Evolutionary conservation across 768 basidiomycete species (phyloP), one percentile per base, ranked within the genome.

Genomic region (Sistotremastrum niveocremeum): DNA sequence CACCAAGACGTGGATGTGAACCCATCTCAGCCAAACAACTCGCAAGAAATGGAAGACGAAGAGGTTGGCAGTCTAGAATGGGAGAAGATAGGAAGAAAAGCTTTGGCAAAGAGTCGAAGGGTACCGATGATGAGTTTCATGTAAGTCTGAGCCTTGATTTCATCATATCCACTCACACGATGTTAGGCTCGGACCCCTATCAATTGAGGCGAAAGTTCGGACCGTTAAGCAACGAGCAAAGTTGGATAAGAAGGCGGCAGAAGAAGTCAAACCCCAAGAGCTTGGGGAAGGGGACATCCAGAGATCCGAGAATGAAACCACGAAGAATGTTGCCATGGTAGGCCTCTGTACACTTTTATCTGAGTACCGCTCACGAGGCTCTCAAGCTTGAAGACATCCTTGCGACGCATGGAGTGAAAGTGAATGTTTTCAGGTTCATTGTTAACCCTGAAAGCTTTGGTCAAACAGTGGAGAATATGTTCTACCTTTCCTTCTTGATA

Each of bases 401-500:
- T 29, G 58, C 63, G 12, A 59, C 71, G 0, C 62, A 65, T n/a
- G 64, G 54, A 11, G 65, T 69, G 32, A 54, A 60, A 5, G 70
- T 85, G 44, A 95, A 95, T 54, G 62, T 95, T 31, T 97, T 97
- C 67, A 64, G 71, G 49, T 84, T 97, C 56, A 71, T 97, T 45
- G 69, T 95, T 51, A 94, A 99, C 58, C 95, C 95, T 8, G 63
- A 81, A 31, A 79, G 84, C 55, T 99, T 88, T 57, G 84, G 81
- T 0, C 94, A 99, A 58, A 88, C 86, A 0, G 89, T 98, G 9
- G 95, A 99, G 64, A 99, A 99, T 59, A 68, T 94, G 28, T 98
- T 99, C 60, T 91, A 95, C 57, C 71, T 94, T 2, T 89, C 88
- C 0, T 98, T 99, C 65, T 71, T 95, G 50, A 84, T 95, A 40